A percentile compares a stretch with the other conserved stretches of the same genome.
phyloP scores from a whole-genome alignment of 331 rosid species.

The Quercus tomentella region DNA sequence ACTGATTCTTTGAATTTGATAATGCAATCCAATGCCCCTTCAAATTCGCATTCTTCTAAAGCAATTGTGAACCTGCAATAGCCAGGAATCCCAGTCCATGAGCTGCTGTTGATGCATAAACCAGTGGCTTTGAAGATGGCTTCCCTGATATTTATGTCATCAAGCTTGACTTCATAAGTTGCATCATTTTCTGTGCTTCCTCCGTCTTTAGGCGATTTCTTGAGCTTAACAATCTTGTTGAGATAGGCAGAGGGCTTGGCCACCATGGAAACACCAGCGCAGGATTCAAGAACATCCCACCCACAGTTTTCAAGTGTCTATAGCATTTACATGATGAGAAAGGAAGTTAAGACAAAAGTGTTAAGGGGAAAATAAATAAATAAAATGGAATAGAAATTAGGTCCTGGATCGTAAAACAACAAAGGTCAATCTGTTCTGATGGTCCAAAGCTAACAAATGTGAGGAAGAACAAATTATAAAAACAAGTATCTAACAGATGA shows the following conservation, averaged over 20 bases:
- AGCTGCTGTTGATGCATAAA: slow-evolving; percentile 84
- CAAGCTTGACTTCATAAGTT: slow-evolving; percentile 37
- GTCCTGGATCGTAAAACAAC: background rate
- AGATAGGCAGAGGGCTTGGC: slow-evolving; percentile 79
- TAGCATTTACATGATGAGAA: slow-evolving; percentile 12
- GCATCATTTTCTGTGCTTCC: slow-evolving; percentile 24
- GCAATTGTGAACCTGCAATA: slow-evolving; percentile 85
- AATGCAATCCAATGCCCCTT: slow-evolving; percentile 73
- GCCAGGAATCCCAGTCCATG: slow-evolving; percentile 95
- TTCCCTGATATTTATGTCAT: slow-evolving; percentile 70
- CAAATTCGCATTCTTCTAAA: slow-evolving; percentile 68
- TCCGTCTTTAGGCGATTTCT: slow-evolving; percentile 25
- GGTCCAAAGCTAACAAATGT: no score
- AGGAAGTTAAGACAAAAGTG: background rate
- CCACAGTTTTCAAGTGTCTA: slow-evolving; percentile 72
- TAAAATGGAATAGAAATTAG: background rate
- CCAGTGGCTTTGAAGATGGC: slow-evolving; percentile 70
- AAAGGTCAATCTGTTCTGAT: no score
- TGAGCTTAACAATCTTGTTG: slow-evolving; percentile 49
- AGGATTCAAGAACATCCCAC: slow-evolving; percentile 83
- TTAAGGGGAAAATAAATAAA: background rate
- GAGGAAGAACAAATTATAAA: no score
- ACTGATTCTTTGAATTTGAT: slow-evolving; percentile 40
- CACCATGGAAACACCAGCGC: slow-evolving; percentile 72
- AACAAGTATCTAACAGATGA: no score